A percentile compares a stretch with the other conserved stretches of the same genome.
Evolutionary conservation across 2,329 filamentous ascomycete species (phyloP).

Genomic region (Neonectria coccinea): DNA sequence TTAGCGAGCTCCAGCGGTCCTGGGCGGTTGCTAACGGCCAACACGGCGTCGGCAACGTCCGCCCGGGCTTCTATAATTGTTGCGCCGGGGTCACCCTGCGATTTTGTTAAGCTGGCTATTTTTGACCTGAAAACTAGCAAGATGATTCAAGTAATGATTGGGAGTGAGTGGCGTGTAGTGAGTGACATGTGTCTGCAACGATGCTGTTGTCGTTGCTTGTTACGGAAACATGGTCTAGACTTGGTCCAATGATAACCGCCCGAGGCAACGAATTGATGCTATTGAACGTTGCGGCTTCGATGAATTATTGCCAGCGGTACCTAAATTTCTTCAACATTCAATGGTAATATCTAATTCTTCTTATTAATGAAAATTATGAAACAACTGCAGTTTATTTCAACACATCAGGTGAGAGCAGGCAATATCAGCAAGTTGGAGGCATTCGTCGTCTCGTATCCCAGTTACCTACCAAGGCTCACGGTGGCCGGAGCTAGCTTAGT

Average conservation of each 20-base stretch:
- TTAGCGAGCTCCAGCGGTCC: conserved; percentile 40
- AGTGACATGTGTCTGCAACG: conserved; percentile 10
- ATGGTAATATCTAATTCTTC: background rate
- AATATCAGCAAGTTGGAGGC: background rate
- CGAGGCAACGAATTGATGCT: conserved; percentile 9
- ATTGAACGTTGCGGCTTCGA: conserved; percentile 9
- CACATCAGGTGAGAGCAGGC: background rate
- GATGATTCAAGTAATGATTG: background rate
- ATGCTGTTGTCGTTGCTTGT: conserved; percentile 12
- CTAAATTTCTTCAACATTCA: background rate
- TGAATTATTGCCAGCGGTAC: background rate
- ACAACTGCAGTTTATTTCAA: background rate
- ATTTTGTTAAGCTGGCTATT: background rate
- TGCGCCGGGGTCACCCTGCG: background rate
- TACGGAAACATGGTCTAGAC: conserved; percentile 12
- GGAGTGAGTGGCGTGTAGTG: background rate
- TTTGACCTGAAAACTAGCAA: too few relatives aligned
- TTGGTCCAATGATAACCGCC: conserved; percentile 17
- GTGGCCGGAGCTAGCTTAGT: conserved; percentile 35
- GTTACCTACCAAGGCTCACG: background rate
- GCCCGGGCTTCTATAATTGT: background rate
- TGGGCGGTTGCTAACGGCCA: conserved; percentile 30
- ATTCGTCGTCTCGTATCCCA: background rate
- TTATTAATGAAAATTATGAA: background rate
- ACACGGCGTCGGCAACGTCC: conserved; percentile 9